phyloP scores from a whole-genome alignment of 306 rosid species.

The Acacia acuminata region DNA sequence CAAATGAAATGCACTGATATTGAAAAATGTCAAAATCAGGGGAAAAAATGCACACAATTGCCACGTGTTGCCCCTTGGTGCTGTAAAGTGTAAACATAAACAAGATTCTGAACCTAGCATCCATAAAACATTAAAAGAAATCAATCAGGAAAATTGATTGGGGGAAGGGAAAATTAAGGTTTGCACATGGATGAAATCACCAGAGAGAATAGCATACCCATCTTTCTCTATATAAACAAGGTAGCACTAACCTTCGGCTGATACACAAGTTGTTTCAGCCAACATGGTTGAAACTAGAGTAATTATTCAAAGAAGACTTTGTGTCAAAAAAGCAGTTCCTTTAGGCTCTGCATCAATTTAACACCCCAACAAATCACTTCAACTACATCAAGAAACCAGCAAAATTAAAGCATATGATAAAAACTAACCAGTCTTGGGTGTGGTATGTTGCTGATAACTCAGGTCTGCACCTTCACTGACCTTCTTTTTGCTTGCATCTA shows the following conservation, averaged over 20 bases:
- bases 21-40: not conserved
- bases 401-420: constrained; percentile 4
- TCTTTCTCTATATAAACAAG: constrained; percentile 4
- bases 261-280: constrained; percentile 21
- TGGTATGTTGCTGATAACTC: constrained; percentile 32
- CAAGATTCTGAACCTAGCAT: not conserved
- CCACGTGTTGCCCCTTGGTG: not conserved
- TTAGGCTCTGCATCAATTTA: constrained; percentile 43
- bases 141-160: not conserved
- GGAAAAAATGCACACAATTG: not conserved
- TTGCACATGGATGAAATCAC: not conserved
- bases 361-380: constrained; percentile 25
- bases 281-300: constrained; percentile 3
- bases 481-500: constrained; percentile 46
- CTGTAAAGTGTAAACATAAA: not conserved
- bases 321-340: constrained; percentile 43
- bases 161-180: not conserved
- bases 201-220: not conserved
- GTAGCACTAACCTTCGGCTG: constrained; percentile 3
- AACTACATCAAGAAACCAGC: constrained; percentile 19
- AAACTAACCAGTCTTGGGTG: constrained; percentile 53
- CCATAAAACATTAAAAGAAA: not conserved
- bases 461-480: constrained; percentile 23
- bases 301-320: constrained; percentile 6
- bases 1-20: not conserved